Conservation (phyloP, 2,329 filamentous ascomycete genomes). For the Penicillium sp. region DNA sequence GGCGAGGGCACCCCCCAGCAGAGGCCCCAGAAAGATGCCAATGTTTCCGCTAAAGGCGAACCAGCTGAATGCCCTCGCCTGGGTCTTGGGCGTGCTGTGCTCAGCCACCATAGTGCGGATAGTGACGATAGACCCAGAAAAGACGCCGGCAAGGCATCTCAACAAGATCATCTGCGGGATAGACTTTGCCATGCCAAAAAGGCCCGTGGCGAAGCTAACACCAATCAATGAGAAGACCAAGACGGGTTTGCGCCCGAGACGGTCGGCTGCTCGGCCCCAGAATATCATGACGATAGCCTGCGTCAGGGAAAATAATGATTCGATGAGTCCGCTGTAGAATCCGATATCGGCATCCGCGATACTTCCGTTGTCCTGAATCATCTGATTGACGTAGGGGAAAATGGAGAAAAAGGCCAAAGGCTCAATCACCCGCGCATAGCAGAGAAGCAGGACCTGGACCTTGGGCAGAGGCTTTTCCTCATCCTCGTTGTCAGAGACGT, state of each 20-base stretch:
- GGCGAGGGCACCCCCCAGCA: conserved; percentile 62
- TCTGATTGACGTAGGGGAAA: conserved; percentile 73
- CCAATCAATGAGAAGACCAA: conserved; percentile 64
- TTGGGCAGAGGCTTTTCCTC: conserved; percentile 53
- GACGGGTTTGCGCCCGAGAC: conserved; percentile 66
- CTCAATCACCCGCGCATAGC: conserved; percentile 67
- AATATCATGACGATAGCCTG: conserved; percentile 74
- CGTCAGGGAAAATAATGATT: conserved; percentile 65
- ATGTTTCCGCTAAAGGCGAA: conserved; percentile 72
- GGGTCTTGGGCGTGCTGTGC: conserved; percentile 63
- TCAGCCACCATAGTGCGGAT: conserved; percentile 74
- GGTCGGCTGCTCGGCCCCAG: conserved; percentile 67
- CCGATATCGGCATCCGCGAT: conserved; percentile 64
- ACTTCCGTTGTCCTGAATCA: conserved; percentile 64
- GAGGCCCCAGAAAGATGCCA: conserved; percentile 67
- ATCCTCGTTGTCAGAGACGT: conserved; percentile 18
- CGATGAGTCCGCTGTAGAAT: conserved; percentile 73
- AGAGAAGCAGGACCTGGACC: conserved; percentile 66
- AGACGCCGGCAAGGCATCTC: conserved; percentile 66
- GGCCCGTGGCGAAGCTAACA: conserved; percentile 54
- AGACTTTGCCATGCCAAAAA: conserved; percentile 64
- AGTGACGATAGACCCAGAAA: conserved; percentile 68
- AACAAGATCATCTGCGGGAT: conserved; percentile 73
- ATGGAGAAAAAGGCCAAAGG: conserved; percentile 80
- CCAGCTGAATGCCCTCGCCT: conserved; percentile 69